These are phyloP conservation scores for Passiflora organensis DNA, from an alignment of 345 rosid genomes.

Conservation along the genomic window DNA sequence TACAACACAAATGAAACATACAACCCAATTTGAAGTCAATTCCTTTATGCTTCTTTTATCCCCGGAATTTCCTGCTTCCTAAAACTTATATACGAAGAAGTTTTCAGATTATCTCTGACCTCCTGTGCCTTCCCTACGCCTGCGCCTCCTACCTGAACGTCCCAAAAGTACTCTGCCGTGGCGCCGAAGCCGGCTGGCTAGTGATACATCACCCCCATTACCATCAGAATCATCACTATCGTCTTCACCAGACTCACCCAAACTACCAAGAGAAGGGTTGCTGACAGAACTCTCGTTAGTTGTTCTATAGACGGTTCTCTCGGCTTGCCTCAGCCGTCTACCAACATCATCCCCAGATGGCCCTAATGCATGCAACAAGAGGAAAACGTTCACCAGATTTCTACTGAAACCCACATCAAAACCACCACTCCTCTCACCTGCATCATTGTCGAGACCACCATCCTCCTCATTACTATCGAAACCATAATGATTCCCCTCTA, in stretches of 20 bases:
- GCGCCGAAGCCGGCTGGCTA: constrained; percentile 61
- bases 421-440: constrained; percentile 31
- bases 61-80: constrained; percentile 8
- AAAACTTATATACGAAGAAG: constrained; percentile 14
- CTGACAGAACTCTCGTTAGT: constrained; percentile 32
- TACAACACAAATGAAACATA: constrained; percentile 3
- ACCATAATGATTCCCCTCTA: constrained; percentile 55
- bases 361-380: constrained; percentile 74
- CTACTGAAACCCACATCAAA: constrained; percentile 52
- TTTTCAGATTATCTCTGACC: constrained; percentile 15
- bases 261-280: constrained; percentile 27
- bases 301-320: constrained; percentile 20
- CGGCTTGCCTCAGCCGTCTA: constrained; percentile 40
- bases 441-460: constrained; percentile 29
- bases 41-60: constrained; percentile 12
- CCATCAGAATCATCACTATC: constrained; percentile 20
- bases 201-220: constrained; percentile 36
- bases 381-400: constrained; percentile 56
- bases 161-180: constrained; percentile 57
- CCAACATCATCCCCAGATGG: constrained; percentile 45
- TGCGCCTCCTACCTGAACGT: constrained; percentile 71
- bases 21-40: constrained; percentile 8
- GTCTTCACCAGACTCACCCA: constrained; percentile 39
- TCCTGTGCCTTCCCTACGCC: constrained; percentile 49
- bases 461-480: constrained; percentile 45